These are phyloP conservation scores for Davidsoniella australis DNA, from an alignment of 2,329 filamentous ascomycete species.

Conservation along the genomic window DNA sequence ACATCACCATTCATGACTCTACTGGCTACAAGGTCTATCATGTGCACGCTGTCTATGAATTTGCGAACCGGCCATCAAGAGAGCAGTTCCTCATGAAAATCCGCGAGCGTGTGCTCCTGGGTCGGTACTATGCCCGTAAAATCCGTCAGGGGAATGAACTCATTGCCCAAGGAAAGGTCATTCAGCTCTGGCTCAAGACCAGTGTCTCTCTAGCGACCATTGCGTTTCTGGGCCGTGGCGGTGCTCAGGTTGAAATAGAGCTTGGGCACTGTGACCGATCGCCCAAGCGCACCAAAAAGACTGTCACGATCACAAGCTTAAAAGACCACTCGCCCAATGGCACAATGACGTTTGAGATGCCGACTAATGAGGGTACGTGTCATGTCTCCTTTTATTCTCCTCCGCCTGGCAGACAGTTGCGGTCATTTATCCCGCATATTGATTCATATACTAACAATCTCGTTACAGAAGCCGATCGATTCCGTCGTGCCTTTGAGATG, in stretches of 20 bases:
- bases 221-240: slow-evolving; percentile 9
- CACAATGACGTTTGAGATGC: slow-evolving; percentile 8
- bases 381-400: background rate
- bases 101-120: slow-evolving; percentile 8
- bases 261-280: slow-evolving; percentile 7
- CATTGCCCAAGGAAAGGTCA: slow-evolving; percentile 9
- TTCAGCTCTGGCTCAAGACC: slow-evolving; percentile 11
- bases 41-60: slow-evolving; percentile 10
- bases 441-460: background rate
- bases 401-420: background rate
- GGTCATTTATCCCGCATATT: background rate
- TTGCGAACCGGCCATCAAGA: slow-evolving; percentile 7
- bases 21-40: slow-evolving; percentile 10
- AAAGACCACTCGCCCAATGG: slow-evolving; percentile 4
- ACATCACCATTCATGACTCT: slow-evolving; percentile 7
- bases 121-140: slow-evolving; percentile 7
- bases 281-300: slow-evolving; percentile 7
- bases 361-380: slow-evolving; percentile 4
- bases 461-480: slow-evolving; percentile 7
- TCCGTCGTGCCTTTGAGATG: slow-evolving; percentile 10
- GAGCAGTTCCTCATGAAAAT: slow-evolving; percentile 11
- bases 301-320: slow-evolving; percentile 1
- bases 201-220: slow-evolving; percentile 7
- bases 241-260: slow-evolving; percentile 9
- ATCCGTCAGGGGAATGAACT: slow-evolving; percentile 4